Base-by-base conservation (phyloP, 345 rosid genomes). In the Sisymbrium altissimum region DNA sequence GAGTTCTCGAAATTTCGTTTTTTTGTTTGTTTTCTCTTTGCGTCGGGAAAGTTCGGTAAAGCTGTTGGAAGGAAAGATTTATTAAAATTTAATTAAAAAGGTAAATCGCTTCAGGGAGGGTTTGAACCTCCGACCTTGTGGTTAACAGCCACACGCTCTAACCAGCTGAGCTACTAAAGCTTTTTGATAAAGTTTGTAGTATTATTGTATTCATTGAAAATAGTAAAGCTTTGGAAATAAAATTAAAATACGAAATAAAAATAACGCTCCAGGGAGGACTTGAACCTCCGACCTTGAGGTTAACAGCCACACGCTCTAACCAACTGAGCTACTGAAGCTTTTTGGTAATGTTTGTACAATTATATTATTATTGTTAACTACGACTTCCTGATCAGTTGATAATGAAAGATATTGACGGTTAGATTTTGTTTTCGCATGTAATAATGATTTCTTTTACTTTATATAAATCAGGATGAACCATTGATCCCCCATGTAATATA, bases 91-190 rank as follows among this genome's bases (percentile, higher is more conserved):
- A n/a, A n/a, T 1, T 0, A 35, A 5, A 23, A 6, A 50, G 25
- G 25, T 0, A 2, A 9, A 2, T 1, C 25, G 13, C 23, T 48
- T 4, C 54, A 90, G 76, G 86, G 83, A 90, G 89, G 89, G 87
- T 71, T 92, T 69, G 92, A 92, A 92, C 90, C 92, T 87, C 84
- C 89, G 84, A 92, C 97, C 90, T 90, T 90, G 88, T 84, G 89
- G 94, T 93, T 89, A 89, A 89, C 86, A 88, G 88, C 96, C 88
- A 88, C 91, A 89, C 91, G 91, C 88, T 87, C 96, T 88, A 88
- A 74, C 94, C 97, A 83, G 74, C 89, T 89, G 94, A 92, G 87
- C 35, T 32, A 32, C 35, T 32, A 32, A 32, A 32, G 35, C 35
- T 32, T 32, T 5, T 5, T 30, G 32, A 4, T n/a, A n/a, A n/a